Evolutionary conservation across 495 filamentous ascomycete genomes (phyloP).

Genomic region (Hypoxylon fragiforme): DNA sequence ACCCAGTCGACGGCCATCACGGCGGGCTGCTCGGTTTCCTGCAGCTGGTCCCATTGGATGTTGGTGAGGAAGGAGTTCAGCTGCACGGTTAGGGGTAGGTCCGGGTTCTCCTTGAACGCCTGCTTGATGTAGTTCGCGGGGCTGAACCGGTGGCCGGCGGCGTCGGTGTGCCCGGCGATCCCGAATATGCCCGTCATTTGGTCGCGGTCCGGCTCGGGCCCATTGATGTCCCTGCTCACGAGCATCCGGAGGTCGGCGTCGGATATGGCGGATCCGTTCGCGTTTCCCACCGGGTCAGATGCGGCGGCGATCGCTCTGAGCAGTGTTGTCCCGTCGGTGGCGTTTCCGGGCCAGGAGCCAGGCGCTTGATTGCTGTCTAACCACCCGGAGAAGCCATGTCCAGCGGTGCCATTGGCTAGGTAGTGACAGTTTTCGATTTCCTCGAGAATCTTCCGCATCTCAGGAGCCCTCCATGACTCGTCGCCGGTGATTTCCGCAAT

Average conservation of each 20-base stretch:
- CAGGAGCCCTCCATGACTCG: conserved; percentile 39
- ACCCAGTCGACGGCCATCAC: conserved; percentile 47
- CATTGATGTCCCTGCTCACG: conserved; percentile 37
- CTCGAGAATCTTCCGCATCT: conserved; percentile 43
- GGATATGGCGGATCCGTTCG: conserved; percentile 18
- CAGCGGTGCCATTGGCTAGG: conserved; percentile 33
- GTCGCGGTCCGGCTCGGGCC: conserved; percentile 34
- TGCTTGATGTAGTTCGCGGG: conserved; percentile 42
- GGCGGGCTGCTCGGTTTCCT: conserved; percentile 24
- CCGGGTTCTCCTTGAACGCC: conserved; percentile 35
- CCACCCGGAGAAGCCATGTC: conserved; percentile 47
- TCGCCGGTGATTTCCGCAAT: conserved; percentile 45
- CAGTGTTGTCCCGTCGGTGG: conserved; percentile 39
- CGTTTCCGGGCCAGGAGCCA: conserved; percentile 40
- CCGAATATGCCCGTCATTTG: conserved; percentile 40
- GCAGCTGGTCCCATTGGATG: conserved; percentile 39
- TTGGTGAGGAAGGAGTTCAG: conserved; percentile 45
- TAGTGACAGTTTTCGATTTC: conserved; percentile 47
- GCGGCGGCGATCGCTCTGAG: conserved; percentile 43
- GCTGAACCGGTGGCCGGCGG: conserved; percentile 37
- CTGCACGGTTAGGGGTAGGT: conserved; percentile 41
- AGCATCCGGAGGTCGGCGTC: conserved; percentile 23
- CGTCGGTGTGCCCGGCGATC: conserved; percentile 41
- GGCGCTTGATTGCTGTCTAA: conserved; percentile 40
- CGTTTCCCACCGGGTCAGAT: conserved; percentile 30